Conservation (phyloP, 225 moss, liverwort and hornwort species). For the Physcomitrellopsis africana region DNA sequence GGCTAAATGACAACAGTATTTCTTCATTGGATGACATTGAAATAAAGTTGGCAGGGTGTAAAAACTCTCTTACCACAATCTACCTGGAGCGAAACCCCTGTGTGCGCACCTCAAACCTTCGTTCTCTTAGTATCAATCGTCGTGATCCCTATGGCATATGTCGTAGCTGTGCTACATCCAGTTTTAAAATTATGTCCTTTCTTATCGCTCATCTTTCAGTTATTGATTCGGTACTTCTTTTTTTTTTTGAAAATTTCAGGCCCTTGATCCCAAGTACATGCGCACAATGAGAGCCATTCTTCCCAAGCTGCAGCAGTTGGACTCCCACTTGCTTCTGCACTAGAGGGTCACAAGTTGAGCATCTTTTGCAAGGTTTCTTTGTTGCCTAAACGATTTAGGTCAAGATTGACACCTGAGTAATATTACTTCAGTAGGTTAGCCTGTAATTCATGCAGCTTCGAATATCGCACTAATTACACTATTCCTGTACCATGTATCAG, state of each 20-base stretch:
- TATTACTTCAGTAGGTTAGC: no score
- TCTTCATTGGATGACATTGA: constrained; percentile 58
- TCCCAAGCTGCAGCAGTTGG: constrained; percentile 66
- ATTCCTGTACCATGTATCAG: no score
- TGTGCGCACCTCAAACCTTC: constrained; percentile 10
- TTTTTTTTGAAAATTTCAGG: constrained; percentile 8
- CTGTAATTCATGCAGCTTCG: no score
- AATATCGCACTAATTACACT: no score
- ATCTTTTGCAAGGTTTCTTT: neutral
- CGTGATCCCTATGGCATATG: neutral
- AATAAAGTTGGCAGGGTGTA: constrained; percentile 47
- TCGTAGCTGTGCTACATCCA: neutral
- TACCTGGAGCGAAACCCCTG: constrained; percentile 73
- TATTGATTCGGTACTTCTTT: neutral
- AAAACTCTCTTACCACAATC: constrained; percentile 51
- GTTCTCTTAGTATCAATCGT: neutral
- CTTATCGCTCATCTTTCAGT: neutral
- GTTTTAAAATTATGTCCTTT: neutral
- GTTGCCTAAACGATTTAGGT: neutral
- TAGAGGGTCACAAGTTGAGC: neutral
- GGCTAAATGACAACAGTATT: constrained; percentile 69
- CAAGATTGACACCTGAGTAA: no score
- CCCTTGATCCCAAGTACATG: constrained; percentile 48
- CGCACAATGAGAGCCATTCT: constrained; percentile 52
- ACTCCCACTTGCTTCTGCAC: constrained; percentile 43